Base-by-base conservation (phyloP, 2,329 filamentous ascomycete genomes). In the Colletotrichum endophyticum region DNA sequence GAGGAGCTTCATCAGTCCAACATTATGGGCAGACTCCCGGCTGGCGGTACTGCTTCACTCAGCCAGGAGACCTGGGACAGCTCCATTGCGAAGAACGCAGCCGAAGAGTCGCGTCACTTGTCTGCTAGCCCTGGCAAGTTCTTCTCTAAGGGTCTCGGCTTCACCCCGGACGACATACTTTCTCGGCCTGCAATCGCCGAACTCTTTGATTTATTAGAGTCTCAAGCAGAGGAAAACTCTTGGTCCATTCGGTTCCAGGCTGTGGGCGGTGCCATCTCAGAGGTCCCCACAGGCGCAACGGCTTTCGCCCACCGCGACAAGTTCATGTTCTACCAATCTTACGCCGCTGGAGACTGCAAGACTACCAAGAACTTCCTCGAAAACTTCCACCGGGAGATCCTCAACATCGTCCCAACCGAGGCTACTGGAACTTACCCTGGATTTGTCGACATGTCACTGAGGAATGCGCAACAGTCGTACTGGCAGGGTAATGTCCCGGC, bases 241-340 rank as follows among this genome's bases (percentile, higher is more conserved):
- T 92, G 90, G 90, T 89, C 90, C 79, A 83, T 90, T 53, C 89
- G 91, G 69, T 92, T 92, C 77, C 88, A 91, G 77, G 85, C 89
- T 5, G 84, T 85, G 11, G 90, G 89, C 22, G 91, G 91, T 9
- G 90, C 89, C 7, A 84, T 89, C 16, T 87, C 86, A 77, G 89
- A 92, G 64, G 82, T 89, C 1, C 81, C 89, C 1, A 81, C 82
- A 72, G 85, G 90, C 77, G 87, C 87, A 9, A 92, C 90, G 0
- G 87, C 90, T 4, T 92, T 89, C 78, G 85, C 87, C 2, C 90
- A 92, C 77, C 86, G 91, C 16, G 88, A 92, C 82, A 89, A 89
- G 73, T 79, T 92, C 57, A 88, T 91, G 83, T 91, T 89, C 81
- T 86, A 89, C 79, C 89, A 92, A 79, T 87, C 86, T 0, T 92